A percentile compares a stretch with the other conserved stretches of the same genome.
These are phyloP conservation scores for Teratosphaeria viscida DNA, from an alignment of 2,329 filamentous ascomycete genomes.

Conservation along the genomic window DNA sequence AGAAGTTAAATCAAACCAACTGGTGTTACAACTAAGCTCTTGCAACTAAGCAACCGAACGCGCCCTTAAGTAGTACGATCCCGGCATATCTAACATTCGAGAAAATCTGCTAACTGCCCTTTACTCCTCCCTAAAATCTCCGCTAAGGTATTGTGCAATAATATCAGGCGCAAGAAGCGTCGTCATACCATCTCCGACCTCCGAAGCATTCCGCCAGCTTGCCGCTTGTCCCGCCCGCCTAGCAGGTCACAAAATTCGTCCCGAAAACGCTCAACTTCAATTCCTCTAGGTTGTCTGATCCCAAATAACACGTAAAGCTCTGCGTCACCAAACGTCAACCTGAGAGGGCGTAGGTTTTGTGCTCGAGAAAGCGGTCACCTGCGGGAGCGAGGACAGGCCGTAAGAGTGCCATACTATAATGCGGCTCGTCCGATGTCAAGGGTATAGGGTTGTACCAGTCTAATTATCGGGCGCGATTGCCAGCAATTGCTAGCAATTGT, in stretches of 20 bases:
- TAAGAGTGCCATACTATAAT: neutral
- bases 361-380: slow-evolving; percentile 2
- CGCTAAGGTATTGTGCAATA: too few relatives aligned
- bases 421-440: neutral
- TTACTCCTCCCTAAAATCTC: neutral
- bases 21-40: too few relatives aligned
- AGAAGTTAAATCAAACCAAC: too few relatives aligned
- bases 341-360: slow-evolving; percentile 3
- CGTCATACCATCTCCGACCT: neutral
- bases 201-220: neutral
- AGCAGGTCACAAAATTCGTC: neutral
- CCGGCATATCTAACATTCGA: too few relatives aligned
- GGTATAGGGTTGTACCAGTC: too few relatives aligned
- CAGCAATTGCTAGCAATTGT: too few relatives aligned
- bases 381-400: slow-evolving; percentile 2
- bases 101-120: too few relatives aligned
- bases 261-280: neutral
- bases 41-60: too few relatives aligned
- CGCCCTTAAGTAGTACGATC: too few relatives aligned
- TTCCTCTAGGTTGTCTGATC: neutral
- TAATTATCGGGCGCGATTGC: too few relatives aligned
- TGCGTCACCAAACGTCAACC: neutral
- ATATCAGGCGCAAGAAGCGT: too few relatives aligned
- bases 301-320: neutral
- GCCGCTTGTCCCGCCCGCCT: neutral